A percentile compares a stretch with the other conserved stretches of the same genome.
Evolutionary conservation across 768 basidiomycete genomes (phyloP).

Genomic region (Russula vinacea): DNA sequence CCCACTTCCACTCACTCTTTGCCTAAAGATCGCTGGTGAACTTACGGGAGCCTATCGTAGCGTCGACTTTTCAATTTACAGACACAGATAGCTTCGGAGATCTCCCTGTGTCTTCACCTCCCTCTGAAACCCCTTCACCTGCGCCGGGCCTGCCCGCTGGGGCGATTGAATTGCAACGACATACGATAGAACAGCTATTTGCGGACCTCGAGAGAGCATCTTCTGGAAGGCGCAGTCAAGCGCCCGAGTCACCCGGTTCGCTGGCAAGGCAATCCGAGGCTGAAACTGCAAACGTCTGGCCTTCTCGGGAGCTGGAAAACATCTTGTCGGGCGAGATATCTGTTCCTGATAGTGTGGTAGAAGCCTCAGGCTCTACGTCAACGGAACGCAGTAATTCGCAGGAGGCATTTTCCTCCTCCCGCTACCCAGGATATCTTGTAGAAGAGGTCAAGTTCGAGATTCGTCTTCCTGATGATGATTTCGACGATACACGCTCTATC

Average conservation of each 20-base stretch:
- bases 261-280: background rate
- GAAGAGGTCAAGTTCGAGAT: slow-evolving; percentile 10
- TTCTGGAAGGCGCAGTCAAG: background rate
- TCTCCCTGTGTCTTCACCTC: slow-evolving; percentile 26
- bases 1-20: background rate
- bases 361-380: no score
- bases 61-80: slow-evolving; percentile 15
- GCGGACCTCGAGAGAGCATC: slow-evolving; percentile 14
- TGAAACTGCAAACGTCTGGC: slow-evolving; percentile 13
- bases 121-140: slow-evolving; percentile 19
- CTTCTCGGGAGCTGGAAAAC: slow-evolving; percentile 22
- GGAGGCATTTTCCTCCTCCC: no score
- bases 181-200: slow-evolving; percentile 21
- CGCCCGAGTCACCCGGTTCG: background rate
- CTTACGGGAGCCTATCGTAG: background rate
- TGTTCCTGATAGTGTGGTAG: no score
- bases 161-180: background rate
- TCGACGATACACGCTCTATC: slow-evolving; percentile 17
- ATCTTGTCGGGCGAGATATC: slow-evolving; percentile 15
- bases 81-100: slow-evolving; percentile 29
- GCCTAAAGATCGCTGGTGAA: background rate
- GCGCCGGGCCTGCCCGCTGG: background rate
- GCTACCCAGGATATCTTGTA: slow-evolving; percentile 18
- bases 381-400: background rate
- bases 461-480: background rate